Base-by-base conservation (phyloP, 257 asterid genomes). In the Orobanche coerulescens region DNA sequence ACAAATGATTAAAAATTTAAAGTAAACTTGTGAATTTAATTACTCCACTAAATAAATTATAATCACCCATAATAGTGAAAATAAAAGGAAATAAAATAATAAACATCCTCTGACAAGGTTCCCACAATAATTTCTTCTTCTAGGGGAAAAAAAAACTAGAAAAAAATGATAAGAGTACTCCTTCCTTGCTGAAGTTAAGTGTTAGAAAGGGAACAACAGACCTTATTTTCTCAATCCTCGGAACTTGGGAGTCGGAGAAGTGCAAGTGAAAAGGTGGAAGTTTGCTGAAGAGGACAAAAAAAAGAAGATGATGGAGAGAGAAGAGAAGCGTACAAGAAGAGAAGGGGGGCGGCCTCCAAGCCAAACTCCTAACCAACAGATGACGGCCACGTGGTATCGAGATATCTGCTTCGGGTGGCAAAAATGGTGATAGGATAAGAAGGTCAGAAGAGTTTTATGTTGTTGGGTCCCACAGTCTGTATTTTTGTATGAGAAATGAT, bases 341-440 rank as follows among this genome's bases (percentile, higher is more conserved):
- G 50, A 34, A 49, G 65, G 8, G 49, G 6, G 4, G 70, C 36
- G 10, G 53, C 58, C 51, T 47, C 81, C 75, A 75, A 74, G 71
- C 77, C 85, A 13, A 61, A 18, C 26, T 62, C 81, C 86, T 67
- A 66, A 60, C 53, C 79, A 52, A 66, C 57, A 15, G 76, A 73
- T 65, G 25, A 13, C n/a, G 22, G 71, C 78, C 82, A 80, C 86
- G 82, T 77, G 67, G 43, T 13, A 67, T 18, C 19, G 49, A 58
- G 74, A 22, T 43, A 9, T 49, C 40, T 12, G 80, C 58, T 69
- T 76, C 71, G 71, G 73, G 60, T 7, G 30, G 39, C 30, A 31
- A 69, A 61, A 42, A 58, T 46, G 63, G 56, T 52, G 66, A 51
- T 46, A 75, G 67, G 66, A 59, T 58, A 55, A 48, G 72, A 40